These are phyloP conservation scores for Calonectria henricotiae DNA, from an alignment of 2,329 filamentous ascomycete species.

Conservation along the genomic window DNA sequence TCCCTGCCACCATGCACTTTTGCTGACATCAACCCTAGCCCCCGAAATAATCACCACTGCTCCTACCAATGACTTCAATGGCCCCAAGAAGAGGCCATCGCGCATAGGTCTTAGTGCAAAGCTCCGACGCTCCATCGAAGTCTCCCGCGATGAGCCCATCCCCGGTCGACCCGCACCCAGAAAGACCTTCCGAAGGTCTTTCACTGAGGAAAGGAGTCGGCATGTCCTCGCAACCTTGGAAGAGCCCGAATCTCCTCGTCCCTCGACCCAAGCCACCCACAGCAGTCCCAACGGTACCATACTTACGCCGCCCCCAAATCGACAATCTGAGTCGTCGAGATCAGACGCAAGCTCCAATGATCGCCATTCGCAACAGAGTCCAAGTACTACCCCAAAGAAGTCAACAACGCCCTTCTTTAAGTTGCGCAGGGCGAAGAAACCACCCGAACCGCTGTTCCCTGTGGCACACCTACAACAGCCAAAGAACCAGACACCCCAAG, in stretches of 20 bases:
- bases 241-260: conserved; percentile 65
- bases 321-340: conserved; percentile 82
- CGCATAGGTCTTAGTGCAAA: conserved; percentile 70
- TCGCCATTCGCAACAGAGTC: conserved; percentile 72
- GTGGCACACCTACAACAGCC: conserved; percentile 86
- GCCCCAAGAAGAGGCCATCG: conserved; percentile 70
- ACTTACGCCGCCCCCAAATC: conserved; percentile 66
- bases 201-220: conserved; percentile 62
- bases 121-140: conserved; percentile 69
- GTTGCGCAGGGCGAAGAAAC: conserved; percentile 83
- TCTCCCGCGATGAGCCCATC: conserved; percentile 56
- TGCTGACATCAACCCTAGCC: conserved; percentile 61
- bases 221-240: conserved; percentile 66
- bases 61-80: conserved; percentile 78
- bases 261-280: conserved; percentile 52
- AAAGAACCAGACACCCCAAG: conserved; percentile 69
- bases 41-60: conserved; percentile 92
- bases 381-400: conserved; percentile 74
- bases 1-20: conserved; percentile 29
- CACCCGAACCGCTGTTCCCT: conserved; percentile 85
- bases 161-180: conserved; percentile 41
- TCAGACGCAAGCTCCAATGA: conserved; percentile 89
- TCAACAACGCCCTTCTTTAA: conserved; percentile 85
- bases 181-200: conserved; percentile 57
- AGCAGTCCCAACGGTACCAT: conserved; percentile 58